Percentiles rank a stretch among this genome's conserved stretches.
Conservation (phyloP, 495 filamentous ascomycete species). For the Penicillium bovifimosum region DNA sequence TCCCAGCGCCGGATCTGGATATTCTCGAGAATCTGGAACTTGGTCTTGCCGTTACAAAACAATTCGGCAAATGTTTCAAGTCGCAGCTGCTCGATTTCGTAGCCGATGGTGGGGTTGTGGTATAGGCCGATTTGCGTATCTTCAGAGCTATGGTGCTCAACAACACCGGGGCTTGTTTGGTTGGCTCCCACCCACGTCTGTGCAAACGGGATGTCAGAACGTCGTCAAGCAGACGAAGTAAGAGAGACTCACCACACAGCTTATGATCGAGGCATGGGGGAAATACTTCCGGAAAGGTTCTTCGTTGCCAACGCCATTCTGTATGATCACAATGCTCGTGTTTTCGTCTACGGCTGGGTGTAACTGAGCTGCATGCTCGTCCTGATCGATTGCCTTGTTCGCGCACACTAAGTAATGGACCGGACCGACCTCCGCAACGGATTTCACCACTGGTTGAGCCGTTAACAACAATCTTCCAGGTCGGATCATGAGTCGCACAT, state of each 20-base stretch:
- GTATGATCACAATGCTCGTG: constrained; percentile 56
- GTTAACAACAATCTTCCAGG: not conserved
- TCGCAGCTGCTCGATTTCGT: constrained; percentile 20
- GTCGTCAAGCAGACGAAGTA: not conserved
- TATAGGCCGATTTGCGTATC: constrained; percentile 44
- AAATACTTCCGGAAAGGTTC: constrained; percentile 54
- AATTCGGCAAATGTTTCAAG: constrained; percentile 37
- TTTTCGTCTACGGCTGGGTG: constrained; percentile 30
- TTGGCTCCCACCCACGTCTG: constrained; percentile 48
- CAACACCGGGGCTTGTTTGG: constrained; percentile 40
- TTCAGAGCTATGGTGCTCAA: constrained; percentile 44
- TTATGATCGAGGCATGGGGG: constrained; percentile 50
- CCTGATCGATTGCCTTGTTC: constrained; percentile 47
- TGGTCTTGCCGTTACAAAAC: constrained; percentile 33
- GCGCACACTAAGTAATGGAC: constrained; percentile 45
- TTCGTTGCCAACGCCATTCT: constrained; percentile 68
- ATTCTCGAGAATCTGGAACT: constrained; percentile 34
- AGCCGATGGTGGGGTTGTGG: constrained; percentile 27
- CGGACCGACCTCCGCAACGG: constrained; percentile 31
- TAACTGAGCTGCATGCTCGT: constrained; percentile 29
- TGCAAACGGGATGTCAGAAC: not conserved
- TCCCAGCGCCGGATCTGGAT: constrained; percentile 48
- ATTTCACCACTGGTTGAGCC: constrained; percentile 32
- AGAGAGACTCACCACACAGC: constrained; percentile 42
- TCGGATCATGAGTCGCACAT: not conserved